Evolutionary conservation across 805 yeast species (phyloP), one percentile per base, ranked within the genome.

Genomic region (Sugiyamaella boreocaroliniensis): DNA sequence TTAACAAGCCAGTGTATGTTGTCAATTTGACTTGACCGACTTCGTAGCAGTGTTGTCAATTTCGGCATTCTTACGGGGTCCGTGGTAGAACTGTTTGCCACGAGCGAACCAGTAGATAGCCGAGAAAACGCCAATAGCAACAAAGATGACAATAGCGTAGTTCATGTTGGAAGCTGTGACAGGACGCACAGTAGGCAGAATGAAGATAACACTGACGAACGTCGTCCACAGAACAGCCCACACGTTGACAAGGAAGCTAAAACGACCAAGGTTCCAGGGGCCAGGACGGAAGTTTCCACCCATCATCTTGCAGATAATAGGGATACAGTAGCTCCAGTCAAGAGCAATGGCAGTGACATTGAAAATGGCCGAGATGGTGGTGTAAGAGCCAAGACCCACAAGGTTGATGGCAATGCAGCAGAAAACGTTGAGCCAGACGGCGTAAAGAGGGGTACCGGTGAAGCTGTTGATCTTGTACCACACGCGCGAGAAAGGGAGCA

Each of bases 281-380:
- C 58, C 61, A n/a, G 37, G 29, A 47, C 47, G 66, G 51, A 54
- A 53, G 29, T 45, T 29, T 3, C 50, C 44, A 16, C 34, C 41
- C 22, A 49, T 12, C 52, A 57, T 32, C 50, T 56, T 58, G 53
- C 59, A 56, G 20, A 58, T 32, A 43, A 58, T 82, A 1, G 95
- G 95, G 14, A 87, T 80, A 2, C 89, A 82, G 55, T 88, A 84
- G 1, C 93, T 88, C 29, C 85, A 73, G 48, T 89, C 82, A 54
- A 87, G 70, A 2, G 89, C 78, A 18, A 86, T 76, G 2, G 88
- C 93, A 9, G 92, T 83, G 15, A 90, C 83, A 0, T 95, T 93
- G 71, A 86, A 80, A 66, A 87, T 86, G 2, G 95, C 89, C 66
- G 84, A 84, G 67, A 87, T 85, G 0, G 93, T 89, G 7, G 89